Evolutionary conservation across 495 filamentous ascomycete species (phyloP).

Genomic region (Chaetomium tenue): DNA sequence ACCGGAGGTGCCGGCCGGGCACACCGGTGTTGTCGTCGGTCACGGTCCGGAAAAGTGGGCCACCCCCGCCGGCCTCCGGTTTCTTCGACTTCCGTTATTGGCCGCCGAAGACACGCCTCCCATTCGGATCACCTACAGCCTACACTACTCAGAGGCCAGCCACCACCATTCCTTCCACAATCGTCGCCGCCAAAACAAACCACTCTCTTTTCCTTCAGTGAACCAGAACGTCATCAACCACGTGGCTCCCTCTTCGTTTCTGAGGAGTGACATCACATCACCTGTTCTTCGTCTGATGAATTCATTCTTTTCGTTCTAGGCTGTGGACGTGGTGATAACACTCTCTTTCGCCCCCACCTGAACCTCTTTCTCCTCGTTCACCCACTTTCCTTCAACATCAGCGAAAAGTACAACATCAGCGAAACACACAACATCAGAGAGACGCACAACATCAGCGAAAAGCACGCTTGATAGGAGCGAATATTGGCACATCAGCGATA

Average conservation of each 20-base stretch:
- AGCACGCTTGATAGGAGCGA: background rate
- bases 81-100: conserved; percentile 1
- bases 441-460: no score
- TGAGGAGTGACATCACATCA: background rate
- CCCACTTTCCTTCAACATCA: background rate
- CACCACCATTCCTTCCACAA: conserved; percentile 19
- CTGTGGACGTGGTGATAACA: background rate
- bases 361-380: background rate
- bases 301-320: no score
- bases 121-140: background rate
- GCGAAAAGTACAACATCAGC: background rate
- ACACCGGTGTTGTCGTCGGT: background rate
- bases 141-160: background rate
- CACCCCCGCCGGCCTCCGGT: background rate
- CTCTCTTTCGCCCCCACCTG: background rate
- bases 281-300: background rate
- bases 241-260: background rate
- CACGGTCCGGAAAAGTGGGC: background rate
- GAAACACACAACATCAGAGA: background rate
- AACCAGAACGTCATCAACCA: background rate
- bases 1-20: background rate
- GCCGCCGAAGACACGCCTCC: background rate
- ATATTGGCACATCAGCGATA: background rate
- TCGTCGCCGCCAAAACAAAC: conserved; percentile 9
- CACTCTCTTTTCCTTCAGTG: conserved; percentile 7